These are phyloP conservation scores for Sclerotinia borealis DNA, from an alignment of 2,329 filamentous ascomycete species.

Conservation along the genomic window DNA sequence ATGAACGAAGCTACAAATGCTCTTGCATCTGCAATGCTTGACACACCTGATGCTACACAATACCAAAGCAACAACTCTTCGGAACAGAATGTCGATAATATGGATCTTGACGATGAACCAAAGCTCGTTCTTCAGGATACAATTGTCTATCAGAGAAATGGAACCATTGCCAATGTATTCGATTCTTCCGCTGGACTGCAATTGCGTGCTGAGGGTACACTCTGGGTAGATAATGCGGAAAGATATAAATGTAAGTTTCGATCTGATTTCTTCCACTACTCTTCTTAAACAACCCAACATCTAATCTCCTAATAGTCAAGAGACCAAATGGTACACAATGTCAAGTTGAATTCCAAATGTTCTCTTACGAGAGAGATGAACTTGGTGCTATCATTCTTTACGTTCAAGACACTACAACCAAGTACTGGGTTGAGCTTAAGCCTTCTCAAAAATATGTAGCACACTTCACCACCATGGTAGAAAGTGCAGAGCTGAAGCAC, in stretches of 20 bases:
- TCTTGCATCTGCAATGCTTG: background rate
- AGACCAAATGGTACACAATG: constrained; percentile 9
- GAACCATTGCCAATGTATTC: background rate
- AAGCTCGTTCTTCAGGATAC: constrained; percentile 5
- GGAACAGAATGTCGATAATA: background rate
- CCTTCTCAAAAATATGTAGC: constrained; percentile 8
- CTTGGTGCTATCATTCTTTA: constrained; percentile 7
- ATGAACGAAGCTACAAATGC: background rate
- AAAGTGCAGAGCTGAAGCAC: constrained; percentile 10
- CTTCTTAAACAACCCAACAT: no score
- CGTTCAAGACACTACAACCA: constrained; percentile 4
- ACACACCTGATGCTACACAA: background rate
- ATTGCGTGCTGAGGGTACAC: constrained; percentile 1
- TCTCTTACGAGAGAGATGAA: constrained; percentile 8
- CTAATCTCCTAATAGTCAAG: background rate
- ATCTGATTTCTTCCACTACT: background rate
- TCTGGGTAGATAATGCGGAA: constrained; percentile 8
- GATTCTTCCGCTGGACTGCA: background rate
- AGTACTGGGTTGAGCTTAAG: constrained; percentile 2
- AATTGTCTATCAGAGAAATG: background rate
- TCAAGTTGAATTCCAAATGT: constrained; percentile 1
- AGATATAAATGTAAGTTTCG: constrained; percentile 6
- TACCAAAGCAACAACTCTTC: background rate
- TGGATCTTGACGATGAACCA: constrained; percentile 3
- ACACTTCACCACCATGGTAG: constrained; percentile 4